Evolutionary conservation across 108 stramenopile genomes (phyloP).

Genomic region (Skeletonema costatum): DNA sequence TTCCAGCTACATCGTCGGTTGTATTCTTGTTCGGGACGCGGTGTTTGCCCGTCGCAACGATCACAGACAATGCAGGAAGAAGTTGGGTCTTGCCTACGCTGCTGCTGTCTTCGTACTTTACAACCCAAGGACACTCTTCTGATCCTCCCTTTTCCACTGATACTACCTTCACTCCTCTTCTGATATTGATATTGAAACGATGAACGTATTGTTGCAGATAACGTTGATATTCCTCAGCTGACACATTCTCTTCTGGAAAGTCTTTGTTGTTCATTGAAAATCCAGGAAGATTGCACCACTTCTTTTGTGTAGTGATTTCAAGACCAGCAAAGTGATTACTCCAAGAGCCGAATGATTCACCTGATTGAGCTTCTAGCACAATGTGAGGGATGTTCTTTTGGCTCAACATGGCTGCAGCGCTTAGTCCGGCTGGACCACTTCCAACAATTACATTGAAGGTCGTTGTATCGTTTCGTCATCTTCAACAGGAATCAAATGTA

Average conservation of each 20-base stretch:
- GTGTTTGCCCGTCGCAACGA: conserved; percentile 59
- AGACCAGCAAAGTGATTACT: conserved; percentile 37
- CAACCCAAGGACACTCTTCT: conserved; percentile 32
- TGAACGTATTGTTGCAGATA: conserved; percentile 46
- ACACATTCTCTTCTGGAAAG: conserved; percentile 38
- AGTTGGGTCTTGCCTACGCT: conserved; percentile 1
- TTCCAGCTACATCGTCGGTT: conserved; percentile 29
- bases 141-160: conserved; percentile 33
- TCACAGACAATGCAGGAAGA: conserved; percentile 37
- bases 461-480: neutral
- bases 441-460: conserved; percentile 49
- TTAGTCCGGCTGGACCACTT: conserved; percentile 46
- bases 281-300: conserved; percentile 56
- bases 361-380: conserved; percentile 39
- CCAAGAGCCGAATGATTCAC: conserved; percentile 51
- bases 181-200: conserved; percentile 48
- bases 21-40: conserved; percentile 36
- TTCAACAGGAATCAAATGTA: conserved; percentile 18
- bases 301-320: conserved; percentile 54
- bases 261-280: conserved; percentile 38
- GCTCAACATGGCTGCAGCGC: conserved; percentile 35
- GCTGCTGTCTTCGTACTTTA: conserved; percentile 13
- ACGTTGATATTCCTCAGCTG: conserved; percentile 47
- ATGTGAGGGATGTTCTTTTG: conserved; percentile 33
- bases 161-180: conserved; percentile 39